A percentile compares a stretch with the other conserved stretches of the same genome.
Conservation (phyloP, 2,329 filamentous ascomycete species). For the Botrytis deweyae region DNA sequence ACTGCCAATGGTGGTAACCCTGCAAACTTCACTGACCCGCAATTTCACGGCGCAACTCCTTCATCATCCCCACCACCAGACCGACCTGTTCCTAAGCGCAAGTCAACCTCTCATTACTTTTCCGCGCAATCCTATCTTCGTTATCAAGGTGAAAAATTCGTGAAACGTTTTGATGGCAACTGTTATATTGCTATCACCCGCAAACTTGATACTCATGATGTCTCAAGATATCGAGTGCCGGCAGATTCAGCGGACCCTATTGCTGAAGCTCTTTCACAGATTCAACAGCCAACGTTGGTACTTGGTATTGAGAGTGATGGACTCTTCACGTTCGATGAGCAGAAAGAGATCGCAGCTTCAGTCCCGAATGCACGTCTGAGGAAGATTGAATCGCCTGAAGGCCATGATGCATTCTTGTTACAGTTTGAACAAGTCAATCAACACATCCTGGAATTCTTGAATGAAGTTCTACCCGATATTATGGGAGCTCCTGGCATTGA, state of each 20-base stretch:
- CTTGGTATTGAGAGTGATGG: conserved; percentile 95
- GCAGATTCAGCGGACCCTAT: conserved; percentile 48
- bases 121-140: conserved; percentile 96
- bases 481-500: conserved; percentile 63
- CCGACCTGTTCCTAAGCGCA: conserved; percentile 37
- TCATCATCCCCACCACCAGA: conserved; percentile 46
- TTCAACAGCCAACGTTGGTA: conserved; percentile 86
- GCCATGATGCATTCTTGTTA: conserved; percentile 92
- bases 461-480: conserved; percentile 80
- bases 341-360: conserved; percentile 82
- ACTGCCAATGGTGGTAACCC: conserved; percentile 32
- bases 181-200: conserved; percentile 99
- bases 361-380: conserved; percentile 76
- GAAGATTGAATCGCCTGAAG: conserved; percentile 90
- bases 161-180: conserved; percentile 95
- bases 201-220: conserved; percentile 95
- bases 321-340: conserved; percentile 94
- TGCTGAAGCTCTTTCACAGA: conserved; percentile 72
- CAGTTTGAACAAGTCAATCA: conserved; percentile 97
- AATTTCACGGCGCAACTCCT: conserved; percentile 66
- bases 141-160: conserved; percentile 95
- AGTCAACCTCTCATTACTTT: conserved; percentile 77
- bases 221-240: conserved; percentile 70
- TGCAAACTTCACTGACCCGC: conserved; percentile 57
- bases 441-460: conserved; percentile 81